A percentile compares a stretch with the other conserved stretches of the same genome.
Evolutionary conservation across 2,329 filamentous ascomycete genomes (phyloP).

Genomic region (Xylariaceae sp.): DNA sequence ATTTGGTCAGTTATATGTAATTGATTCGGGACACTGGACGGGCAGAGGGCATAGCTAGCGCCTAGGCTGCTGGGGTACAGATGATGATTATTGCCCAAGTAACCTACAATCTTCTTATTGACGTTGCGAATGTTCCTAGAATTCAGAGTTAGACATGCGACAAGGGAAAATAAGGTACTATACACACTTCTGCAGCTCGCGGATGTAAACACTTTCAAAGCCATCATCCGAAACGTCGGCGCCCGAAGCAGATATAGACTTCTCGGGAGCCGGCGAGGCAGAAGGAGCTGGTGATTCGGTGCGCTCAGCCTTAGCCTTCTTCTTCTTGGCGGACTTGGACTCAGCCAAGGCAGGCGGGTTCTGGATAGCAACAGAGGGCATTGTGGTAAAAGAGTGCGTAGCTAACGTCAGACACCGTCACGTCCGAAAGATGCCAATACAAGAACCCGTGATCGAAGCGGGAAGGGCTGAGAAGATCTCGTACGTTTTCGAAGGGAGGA

Average conservation of each 20-base stretch:
- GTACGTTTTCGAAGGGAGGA: not conserved
- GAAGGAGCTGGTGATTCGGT: slow-evolving; percentile 54
- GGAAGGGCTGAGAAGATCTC: slow-evolving; percentile 1
- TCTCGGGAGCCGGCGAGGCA: slow-evolving; percentile 45
- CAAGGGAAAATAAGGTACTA: slow-evolving; percentile 1
- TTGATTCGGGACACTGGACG: not conserved
- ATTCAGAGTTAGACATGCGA: slow-evolving; percentile 16
- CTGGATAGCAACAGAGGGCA: slow-evolving; percentile 62
- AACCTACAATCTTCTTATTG: slow-evolving; percentile 86
- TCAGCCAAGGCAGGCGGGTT: slow-evolving; percentile 60
- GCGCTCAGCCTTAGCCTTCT: slow-evolving; percentile 56
- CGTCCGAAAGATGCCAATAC: not conserved
- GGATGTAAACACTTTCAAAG: slow-evolving; percentile 74
- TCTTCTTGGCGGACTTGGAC: slow-evolving; percentile 65
- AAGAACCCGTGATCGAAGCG: not conserved
- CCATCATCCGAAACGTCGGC: slow-evolving; percentile 56
- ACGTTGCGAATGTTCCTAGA: slow-evolving; percentile 82
- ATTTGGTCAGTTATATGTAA: slow-evolving; percentile 18
- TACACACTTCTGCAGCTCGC: slow-evolving; percentile 85
- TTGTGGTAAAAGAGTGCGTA: slow-evolving; percentile 32
- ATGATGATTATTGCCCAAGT: slow-evolving; percentile 8
- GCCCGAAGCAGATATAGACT: slow-evolving; percentile 44
- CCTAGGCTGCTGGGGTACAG: not conserved
- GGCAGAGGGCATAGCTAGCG: not conserved
- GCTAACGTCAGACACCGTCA: slow-evolving; percentile 14